Base-by-base conservation (phyloP, 2,329 filamentous ascomycete genomes). In the Aspergillus pseudoviridinutans region DNA sequence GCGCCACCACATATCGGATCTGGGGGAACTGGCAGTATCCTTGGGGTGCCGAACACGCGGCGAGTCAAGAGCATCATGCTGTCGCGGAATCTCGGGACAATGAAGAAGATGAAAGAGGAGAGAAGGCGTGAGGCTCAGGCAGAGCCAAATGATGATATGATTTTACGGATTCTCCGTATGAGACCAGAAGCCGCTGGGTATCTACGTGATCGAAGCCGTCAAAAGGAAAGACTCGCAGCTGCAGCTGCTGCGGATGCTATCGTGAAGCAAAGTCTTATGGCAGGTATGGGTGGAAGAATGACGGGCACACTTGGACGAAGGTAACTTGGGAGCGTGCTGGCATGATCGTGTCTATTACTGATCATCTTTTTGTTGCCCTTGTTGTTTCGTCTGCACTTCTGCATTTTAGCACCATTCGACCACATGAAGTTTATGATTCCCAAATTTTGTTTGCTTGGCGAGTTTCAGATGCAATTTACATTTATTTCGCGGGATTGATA, bases 121-220 rank as follows among this genome's bases (percentile, higher is more conserved):
- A 97, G 96, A 79, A 84, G 94, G 62, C 92, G 92, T 66, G 93
- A 97, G 72, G 91, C 92, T 1, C 94, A 99, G 72, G 93, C 94
- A 1, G 94, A 97, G 72, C 93, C 94, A 1, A 96, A 89, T 71
- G 94, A 99, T 74, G 94, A 99, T 72, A 97, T 97, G 90, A 97
- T 99, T 64, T 76, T 99, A 67, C 84, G 94, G 22, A 99, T 99
- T 63, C 76, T 99, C 64, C 84, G 94, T 53, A 99, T 99, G 94
- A 82, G 94, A 50, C 91, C 92, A 2, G 94, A 97, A 77, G 94
- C 94, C 3, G 84, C 87, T 51, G 79, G 84, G 35, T 99, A 99
- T 75, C 81, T 99, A 59, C 91, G 90, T 68, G 93, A 97, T 74
- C 82, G 94, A 46, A 92, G 91, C 71, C 84, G 94, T 62, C 94